These are phyloP conservation scores for Leishmania amazonensis DNA, from an alignment of 208 protist genomes.

Conservation along the genomic window DNA sequence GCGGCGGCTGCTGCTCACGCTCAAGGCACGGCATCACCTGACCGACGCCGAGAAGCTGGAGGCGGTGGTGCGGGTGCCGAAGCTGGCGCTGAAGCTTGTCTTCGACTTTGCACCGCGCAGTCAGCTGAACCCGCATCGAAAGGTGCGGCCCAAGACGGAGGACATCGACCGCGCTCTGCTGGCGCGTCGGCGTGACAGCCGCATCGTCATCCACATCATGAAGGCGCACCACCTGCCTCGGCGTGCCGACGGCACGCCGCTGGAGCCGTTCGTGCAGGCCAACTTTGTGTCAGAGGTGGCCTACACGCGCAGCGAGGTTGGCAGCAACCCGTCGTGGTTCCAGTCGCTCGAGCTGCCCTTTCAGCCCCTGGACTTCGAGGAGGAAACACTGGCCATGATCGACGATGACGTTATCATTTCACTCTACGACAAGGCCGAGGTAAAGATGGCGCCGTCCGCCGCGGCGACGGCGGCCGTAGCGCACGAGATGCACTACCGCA, in stretches of 20 bases:
- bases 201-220: slow-evolving; percentile 84
- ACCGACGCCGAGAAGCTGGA: slow-evolving; percentile 69
- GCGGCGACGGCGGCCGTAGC: slow-evolving; percentile 52
- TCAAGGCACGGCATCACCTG: slow-evolving; percentile 30
- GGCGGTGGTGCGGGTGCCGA: slow-evolving; percentile 62
- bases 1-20: slow-evolving; percentile 41
- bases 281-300: slow-evolving; percentile 76
- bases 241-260: slow-evolving; percentile 65
- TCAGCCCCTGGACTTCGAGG: slow-evolving; percentile 79
- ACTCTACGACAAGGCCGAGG: slow-evolving; percentile 85
- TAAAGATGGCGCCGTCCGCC: slow-evolving; percentile 51
- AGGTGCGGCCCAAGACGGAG: slow-evolving; percentile 57
- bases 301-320: slow-evolving; percentile 71
- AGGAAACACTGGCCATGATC: slow-evolving; percentile 85
- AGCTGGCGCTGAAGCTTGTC: slow-evolving; percentile 43
- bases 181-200: slow-evolving; percentile 55
- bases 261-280: slow-evolving; percentile 81
- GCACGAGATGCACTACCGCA: slow-evolving; percentile 86
- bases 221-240: slow-evolving; percentile 71
- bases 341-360: slow-evolving; percentile 82
- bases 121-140: slow-evolving; percentile 78
- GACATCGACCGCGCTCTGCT: slow-evolving; percentile 72
- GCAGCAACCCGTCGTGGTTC: slow-evolving; percentile 79
- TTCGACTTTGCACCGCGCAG: slow-evolving; percentile 56
- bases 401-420: slow-evolving; percentile 81